Evolutionary conservation across 2,329 filamentous ascomycete genomes (phyloP).

Genomic region (Fusarium sarcochroum): DNA sequence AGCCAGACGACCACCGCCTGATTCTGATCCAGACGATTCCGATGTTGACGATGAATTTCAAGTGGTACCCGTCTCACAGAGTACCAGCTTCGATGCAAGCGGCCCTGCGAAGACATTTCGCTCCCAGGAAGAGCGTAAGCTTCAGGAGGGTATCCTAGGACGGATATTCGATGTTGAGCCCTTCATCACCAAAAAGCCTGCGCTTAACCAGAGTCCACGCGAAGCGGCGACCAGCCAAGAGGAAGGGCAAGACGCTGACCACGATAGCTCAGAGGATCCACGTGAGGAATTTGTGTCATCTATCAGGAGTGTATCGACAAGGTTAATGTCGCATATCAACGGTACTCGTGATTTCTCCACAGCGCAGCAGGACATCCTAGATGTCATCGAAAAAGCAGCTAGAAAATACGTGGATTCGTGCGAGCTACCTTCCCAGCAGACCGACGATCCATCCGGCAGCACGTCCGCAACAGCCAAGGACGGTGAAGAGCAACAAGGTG

Average conservation of each 20-base stretch:
- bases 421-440: slow-evolving; percentile 41
- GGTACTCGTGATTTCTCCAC: slow-evolving; percentile 53
- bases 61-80: slow-evolving; percentile 55
- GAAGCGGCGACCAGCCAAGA: slow-evolving; percentile 31
- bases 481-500: slow-evolving; percentile 13
- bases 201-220: slow-evolving; percentile 46
- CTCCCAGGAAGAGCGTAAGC: slow-evolving; percentile 67
- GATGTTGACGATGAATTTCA: slow-evolving; percentile 70
- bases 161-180: slow-evolving; percentile 67
- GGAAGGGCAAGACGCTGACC: slow-evolving; percentile 42
- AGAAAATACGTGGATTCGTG: slow-evolving; percentile 63
- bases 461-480: slow-evolving; percentile 12
- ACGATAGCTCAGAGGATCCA: slow-evolving; percentile 43
- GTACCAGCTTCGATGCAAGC: slow-evolving; percentile 54
- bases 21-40: slow-evolving; percentile 63
- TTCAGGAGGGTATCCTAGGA: slow-evolving; percentile 67
- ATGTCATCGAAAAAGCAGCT: slow-evolving; percentile 65
- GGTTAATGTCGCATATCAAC: slow-evolving; percentile 59
- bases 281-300: slow-evolving; percentile 50
- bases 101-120: slow-evolving; percentile 62
- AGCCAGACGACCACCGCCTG: slow-evolving; percentile 55
- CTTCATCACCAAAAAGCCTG: slow-evolving; percentile 54
- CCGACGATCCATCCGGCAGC: slow-evolving; percentile 28
- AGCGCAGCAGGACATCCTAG: slow-evolving; percentile 63
- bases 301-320: slow-evolving; percentile 59